Evolutionary conservation across 208 protist species (phyloP).

Genomic region (Trypanosoma caninum): DNA sequence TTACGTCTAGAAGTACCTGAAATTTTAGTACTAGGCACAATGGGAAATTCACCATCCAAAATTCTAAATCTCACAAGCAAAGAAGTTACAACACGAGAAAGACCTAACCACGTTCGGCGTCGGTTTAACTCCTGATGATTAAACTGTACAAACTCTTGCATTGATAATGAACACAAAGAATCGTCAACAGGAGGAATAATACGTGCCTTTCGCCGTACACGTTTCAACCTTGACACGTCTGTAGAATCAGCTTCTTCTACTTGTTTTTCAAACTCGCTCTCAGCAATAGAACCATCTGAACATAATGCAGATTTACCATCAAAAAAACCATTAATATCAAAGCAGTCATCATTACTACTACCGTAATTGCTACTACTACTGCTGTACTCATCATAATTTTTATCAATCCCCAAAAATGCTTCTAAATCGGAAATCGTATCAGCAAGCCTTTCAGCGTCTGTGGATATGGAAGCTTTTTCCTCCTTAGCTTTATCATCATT

Average conservation of each 20-base stretch:
- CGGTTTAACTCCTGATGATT: slow-evolving; percentile 32
- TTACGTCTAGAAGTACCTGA: too few species aligned
- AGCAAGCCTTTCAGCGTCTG: slow-evolving; percentile 5
- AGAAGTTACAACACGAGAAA: slow-evolving; percentile 41
- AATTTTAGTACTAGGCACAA: not conserved
- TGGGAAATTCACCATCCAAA: slow-evolving; percentile 31
- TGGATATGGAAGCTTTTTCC: not conserved
- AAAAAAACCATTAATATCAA: not conserved
- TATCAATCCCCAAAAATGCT: slow-evolving; percentile 22
- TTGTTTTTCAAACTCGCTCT: not conserved
- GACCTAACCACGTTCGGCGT: slow-evolving; percentile 16
- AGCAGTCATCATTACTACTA: not conserved
- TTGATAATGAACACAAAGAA: not conserved
- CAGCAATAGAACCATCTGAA: not conserved
- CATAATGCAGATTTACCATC: not conserved
- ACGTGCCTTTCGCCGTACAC: slow-evolving; percentile 10
- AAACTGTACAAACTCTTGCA: slow-evolving; percentile 21
- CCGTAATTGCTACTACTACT: not conserved
- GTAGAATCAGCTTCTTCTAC: not conserved
- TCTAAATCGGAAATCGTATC: slow-evolving; percentile 31
- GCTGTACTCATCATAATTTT: slow-evolving; percentile 24
- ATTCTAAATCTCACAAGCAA: slow-evolving; percentile 64
- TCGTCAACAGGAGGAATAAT: slow-evolving; percentile 13
- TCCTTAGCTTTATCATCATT: not conserved
- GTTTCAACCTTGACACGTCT: not conserved